Conservation (phyloP, 441 rosid genomes). For the Capsella rubella region DNA sequence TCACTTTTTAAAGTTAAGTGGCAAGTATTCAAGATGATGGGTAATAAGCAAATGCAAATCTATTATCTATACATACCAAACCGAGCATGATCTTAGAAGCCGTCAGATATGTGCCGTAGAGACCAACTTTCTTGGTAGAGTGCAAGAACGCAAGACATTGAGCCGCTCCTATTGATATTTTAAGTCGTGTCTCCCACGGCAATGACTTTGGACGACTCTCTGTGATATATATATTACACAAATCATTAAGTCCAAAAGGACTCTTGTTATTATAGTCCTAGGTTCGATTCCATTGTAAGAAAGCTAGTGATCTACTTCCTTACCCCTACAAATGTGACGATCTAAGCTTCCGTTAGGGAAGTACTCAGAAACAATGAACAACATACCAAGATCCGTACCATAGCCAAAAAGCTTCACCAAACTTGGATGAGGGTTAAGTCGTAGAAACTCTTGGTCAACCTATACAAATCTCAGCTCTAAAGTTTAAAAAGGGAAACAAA, state of each 20-base stretch:
- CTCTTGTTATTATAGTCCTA: too few relatives aligned
- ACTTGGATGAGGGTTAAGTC: conserved; percentile 11
- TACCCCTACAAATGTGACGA: not conserved
- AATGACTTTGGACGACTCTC: conserved; percentile 16
- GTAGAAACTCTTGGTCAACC: conserved; percentile 12
- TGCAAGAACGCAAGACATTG: conserved; percentile 4
- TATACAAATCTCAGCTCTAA: not conserved
- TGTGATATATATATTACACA: not conserved
- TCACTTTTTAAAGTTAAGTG: not conserved
- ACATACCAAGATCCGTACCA: not conserved
- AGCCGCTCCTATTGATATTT: not conserved
- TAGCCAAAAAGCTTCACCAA: conserved; percentile 31
- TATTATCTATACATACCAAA: not conserved
- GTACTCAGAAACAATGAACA: conserved; percentile 13
- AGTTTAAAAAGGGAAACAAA: too few relatives aligned
- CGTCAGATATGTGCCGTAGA: not conserved
- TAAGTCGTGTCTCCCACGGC: conserved; percentile 2
- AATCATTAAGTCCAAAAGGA: not conserved
- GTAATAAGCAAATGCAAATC: not conserved
- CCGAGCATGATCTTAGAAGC: conserved; percentile 11
- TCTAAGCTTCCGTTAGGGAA: conserved; percentile 9
- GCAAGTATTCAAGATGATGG: not conserved
- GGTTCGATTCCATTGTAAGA: too few relatives aligned
- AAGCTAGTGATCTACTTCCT: not conserved
- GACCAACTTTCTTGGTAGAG: not conserved